phyloP scores from a whole-genome alignment of 768 basidiomycete genomes.

The Boletus edulis region DNA sequence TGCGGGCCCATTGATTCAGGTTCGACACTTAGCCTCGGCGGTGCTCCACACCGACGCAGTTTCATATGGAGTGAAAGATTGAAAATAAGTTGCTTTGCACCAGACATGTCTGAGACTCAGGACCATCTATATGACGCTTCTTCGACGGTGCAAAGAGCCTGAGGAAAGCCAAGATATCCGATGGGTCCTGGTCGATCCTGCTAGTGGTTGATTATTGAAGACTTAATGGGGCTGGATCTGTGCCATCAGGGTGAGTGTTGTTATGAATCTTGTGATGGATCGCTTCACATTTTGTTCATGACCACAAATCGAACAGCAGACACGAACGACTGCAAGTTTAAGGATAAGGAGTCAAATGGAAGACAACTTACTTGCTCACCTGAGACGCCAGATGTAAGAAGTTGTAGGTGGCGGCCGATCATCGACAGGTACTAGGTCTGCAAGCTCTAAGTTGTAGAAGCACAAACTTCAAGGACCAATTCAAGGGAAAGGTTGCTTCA shows the following conservation, averaged over 20 bases:
- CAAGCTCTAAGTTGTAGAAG: conserved; percentile 36
- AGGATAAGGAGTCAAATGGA: background rate
- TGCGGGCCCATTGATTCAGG: too few relatives aligned
- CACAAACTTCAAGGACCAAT: conserved; percentile 9
- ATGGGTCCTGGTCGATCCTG: too few relatives aligned
- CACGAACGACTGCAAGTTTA: conserved; percentile 35
- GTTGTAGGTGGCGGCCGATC: background rate
- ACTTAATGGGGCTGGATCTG: background rate
- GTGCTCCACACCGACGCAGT: too few relatives aligned
- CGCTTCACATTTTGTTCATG: conserved; percentile 49
- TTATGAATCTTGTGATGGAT: conserved; percentile 34
- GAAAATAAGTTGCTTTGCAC: too few relatives aligned
- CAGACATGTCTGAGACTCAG: too few relatives aligned
- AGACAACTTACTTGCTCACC: conserved; percentile 5
- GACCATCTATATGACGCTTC: too few relatives aligned
- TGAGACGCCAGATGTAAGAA: conserved; percentile 14
- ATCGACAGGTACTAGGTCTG: conserved; percentile 38
- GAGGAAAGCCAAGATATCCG: too few relatives aligned
- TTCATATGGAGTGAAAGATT: too few relatives aligned
- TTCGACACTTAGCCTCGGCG: too few relatives aligned
- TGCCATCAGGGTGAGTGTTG: conserved; percentile 29
- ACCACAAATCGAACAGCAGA: conserved; percentile 48
- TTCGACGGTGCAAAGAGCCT: too few relatives aligned
- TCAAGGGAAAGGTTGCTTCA: conserved; percentile 9
- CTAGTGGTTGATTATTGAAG: too few relatives aligned